phyloP scores from a whole-genome alignment of 1,139 yeast genomes.

The Pichia sp. region DNA sequence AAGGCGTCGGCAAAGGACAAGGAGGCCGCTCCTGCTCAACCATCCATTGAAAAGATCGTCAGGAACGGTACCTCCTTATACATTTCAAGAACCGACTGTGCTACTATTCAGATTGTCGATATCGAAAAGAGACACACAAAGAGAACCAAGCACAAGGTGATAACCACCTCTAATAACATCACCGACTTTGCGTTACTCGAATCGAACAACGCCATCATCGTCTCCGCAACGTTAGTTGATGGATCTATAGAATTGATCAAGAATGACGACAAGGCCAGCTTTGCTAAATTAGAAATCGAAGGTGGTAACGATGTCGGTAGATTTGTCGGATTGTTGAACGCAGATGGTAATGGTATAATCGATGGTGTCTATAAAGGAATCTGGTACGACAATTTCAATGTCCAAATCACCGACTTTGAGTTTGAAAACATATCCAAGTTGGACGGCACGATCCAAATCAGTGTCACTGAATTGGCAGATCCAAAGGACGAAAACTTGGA shows the following conservation, averaged over 20 bases:
- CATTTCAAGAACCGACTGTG: slow-evolving; percentile 5
- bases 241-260: slow-evolving; percentile 37
- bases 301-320: slow-evolving; percentile 21
- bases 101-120: slow-evolving; percentile 9
- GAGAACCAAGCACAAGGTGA: not conserved
- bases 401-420: slow-evolving; percentile 27
- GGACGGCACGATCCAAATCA: slow-evolving; percentile 15
- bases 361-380: slow-evolving; percentile 29
- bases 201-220: slow-evolving; percentile 4
- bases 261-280: not conserved
- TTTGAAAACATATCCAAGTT: slow-evolving; percentile 20
- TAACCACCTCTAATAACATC: slow-evolving; percentile 3
- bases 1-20: not conserved
- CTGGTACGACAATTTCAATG: slow-evolving; percentile 39
- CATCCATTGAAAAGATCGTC: slow-evolving; percentile 8
- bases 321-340: slow-evolving; percentile 24
- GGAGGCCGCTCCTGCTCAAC: not conserved
- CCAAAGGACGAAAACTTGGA: slow-evolving; percentile 13
- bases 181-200: slow-evolving; percentile 11
- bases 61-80: slow-evolving; percentile 3
- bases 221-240: slow-evolving; percentile 33
- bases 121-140: slow-evolving; percentile 1
- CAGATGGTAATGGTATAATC: slow-evolving; percentile 14
- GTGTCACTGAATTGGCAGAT: slow-evolving; percentile 10
- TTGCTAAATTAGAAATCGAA: slow-evolving; percentile 14